A percentile compares a stretch with the other conserved stretches of the same genome.
phyloP scores from a whole-genome alignment of 768 basidiomycete species.

The Candolleomyces efflorescens region DNA sequence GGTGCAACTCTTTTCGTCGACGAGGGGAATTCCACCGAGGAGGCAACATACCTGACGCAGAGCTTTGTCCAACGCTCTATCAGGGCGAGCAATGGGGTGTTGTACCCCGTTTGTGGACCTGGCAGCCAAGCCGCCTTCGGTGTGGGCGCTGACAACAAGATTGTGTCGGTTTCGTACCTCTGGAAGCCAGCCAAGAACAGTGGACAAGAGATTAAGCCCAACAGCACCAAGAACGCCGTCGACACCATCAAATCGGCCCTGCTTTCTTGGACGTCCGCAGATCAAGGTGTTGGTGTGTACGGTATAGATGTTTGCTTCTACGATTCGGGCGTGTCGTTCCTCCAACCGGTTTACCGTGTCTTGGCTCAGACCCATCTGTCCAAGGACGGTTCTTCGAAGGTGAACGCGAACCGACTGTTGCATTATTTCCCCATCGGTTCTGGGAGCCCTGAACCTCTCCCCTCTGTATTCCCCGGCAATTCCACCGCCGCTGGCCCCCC shows the following conservation, averaged over 20 bases:
- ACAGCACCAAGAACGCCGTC: background rate
- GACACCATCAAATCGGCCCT: background rate
- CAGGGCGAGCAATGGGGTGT: background rate
- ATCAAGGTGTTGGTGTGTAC: background rate
- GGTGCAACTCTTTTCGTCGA: background rate
- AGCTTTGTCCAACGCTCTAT: slow-evolving; percentile 2
- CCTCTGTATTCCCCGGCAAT: background rate
- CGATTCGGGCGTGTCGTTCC: slow-evolving; percentile 3
- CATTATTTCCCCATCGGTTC: background rate
- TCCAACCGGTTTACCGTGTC: slow-evolving; percentile 9
- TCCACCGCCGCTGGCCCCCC: background rate
- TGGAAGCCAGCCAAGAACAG: slow-evolving; percentile 5
- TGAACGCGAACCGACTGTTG: background rate
- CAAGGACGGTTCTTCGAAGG: background rate
- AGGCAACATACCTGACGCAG: slow-evolving; percentile 1
- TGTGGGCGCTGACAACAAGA: background rate
- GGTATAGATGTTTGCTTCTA: slow-evolving; percentile 7
- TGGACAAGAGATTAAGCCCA: slow-evolving; percentile 1
- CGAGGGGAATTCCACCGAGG: background rate
- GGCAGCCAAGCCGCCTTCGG: slow-evolving; percentile 7
- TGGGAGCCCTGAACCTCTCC: background rate
- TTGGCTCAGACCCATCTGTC: background rate
- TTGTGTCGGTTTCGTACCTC: background rate
- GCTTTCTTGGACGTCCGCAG: background rate
- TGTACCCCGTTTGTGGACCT: slow-evolving; percentile 9